phyloP scores from a whole-genome alignment of 805 yeast genomes.

The Myxozyma lipomycoides region DNA sequence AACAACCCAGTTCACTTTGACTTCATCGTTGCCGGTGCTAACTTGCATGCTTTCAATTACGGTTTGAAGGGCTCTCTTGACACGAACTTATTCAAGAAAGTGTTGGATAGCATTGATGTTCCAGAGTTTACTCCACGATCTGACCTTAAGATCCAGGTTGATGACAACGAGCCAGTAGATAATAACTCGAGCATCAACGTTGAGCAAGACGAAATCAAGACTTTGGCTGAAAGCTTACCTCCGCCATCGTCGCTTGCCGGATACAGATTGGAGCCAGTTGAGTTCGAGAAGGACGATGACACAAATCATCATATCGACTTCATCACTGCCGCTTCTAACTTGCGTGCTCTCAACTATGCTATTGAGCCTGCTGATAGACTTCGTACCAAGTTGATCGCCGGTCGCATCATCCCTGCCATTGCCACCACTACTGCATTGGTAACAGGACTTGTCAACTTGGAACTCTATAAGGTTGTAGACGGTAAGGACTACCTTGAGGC shows the following conservation, averaged over 20 bases:
- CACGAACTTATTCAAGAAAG: conserved; percentile 51
- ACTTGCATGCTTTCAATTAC: conserved; percentile 82
- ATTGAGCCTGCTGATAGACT: conserved; percentile 67
- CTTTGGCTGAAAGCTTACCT: conserved; percentile 75
- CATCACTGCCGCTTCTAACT: conserved; percentile 90
- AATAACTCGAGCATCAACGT: conserved; percentile 36
- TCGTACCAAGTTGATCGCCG: conserved; percentile 95
- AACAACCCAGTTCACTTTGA: conserved; percentile 72
- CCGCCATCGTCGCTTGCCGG: conserved; percentile 86
- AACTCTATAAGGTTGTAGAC: conserved; percentile 84
- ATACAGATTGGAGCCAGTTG: conserved; percentile 80
- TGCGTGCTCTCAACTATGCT: conserved; percentile 74
- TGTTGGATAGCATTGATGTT: conserved; percentile 48
- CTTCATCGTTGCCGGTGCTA: conserved; percentile 85
- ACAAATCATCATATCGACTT: conserved; percentile 94
- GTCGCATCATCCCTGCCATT: conserved; percentile 97
- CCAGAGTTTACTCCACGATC: conserved; percentile 72
- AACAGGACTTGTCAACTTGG: conserved; percentile 90
- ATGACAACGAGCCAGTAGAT: conserved; percentile 83
- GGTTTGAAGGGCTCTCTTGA: conserved; percentile 76
- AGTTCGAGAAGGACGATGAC: conserved; percentile 97
- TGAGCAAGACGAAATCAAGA: conserved; percentile 62
- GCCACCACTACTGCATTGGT: conserved; percentile 99
- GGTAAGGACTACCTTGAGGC: conserved; percentile 65
- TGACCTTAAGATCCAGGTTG: conserved; percentile 77